Base-by-base conservation (phyloP, 441 rosid species). In the Eugenia klotzschiana region DNA sequence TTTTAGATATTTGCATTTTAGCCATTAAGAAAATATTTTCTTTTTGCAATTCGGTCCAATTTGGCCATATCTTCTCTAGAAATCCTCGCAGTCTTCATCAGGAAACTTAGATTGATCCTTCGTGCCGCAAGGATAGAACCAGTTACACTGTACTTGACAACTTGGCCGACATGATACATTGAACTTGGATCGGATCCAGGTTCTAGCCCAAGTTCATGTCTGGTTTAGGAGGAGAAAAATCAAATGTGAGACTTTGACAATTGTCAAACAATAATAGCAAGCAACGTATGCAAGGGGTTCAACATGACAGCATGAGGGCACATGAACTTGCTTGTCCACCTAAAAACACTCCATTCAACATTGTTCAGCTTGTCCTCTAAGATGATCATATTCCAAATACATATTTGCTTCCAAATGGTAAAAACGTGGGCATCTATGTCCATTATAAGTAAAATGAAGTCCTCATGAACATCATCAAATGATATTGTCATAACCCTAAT, bases 161-260 rank as follows among this genome's bases (percentile, higher is more conserved):
- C 99, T 93, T 97, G 92, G 27, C 98, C 99, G 74, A 91, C 95
- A 89, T 94, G 97, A 92, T 93, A 94, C 87, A 88, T 89, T 37
- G 92, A 89, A 85, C 85, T 88, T 82, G 97, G 94, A 84, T 96
- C 94, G 69, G 88, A 79, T 85, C 98, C 98, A 51, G 95, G 91
- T 84, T 92, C 96, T 83, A 97, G 86, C 81, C 99, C 99, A 89
- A 97, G 98, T 89, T 97, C 99, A 85, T 91, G 92, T 87, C 99
- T 96, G 96, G 79, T 86, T 85, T 51, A 83, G 53, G 87, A 85
- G 33, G 82, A 87, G 86, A 52, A 88, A 80, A 74, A 86, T 86
- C 56, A 72, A 86, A 83, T 58, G 79, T 87, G 33, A 73, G 82
- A 41, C 3, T 8, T 79, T 69, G 37, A 83, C 84, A 55, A 86